phyloP scores from a whole-genome alignment of 768 basidiomycete species.

The Tulasnella sp. region DNA sequence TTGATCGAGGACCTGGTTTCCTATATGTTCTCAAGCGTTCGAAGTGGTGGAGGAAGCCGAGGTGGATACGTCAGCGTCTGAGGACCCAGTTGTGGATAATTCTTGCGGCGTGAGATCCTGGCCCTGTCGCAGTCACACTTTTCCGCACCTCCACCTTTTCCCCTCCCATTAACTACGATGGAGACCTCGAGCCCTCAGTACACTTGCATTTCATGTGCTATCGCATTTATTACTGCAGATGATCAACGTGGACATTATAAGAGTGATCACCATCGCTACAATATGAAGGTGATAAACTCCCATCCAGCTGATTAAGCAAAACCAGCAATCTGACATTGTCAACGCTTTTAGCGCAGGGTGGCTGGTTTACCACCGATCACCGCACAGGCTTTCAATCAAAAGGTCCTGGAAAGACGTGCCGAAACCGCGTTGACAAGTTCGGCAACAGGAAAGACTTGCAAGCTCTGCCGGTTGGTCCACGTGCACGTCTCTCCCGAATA shows the following conservation, averaged over 20 bases:
- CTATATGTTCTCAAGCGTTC: constrained; percentile 70
- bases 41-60: constrained; percentile 50
- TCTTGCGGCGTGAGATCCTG: background rate
- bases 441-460: constrained; percentile 59
- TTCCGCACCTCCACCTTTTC: constrained; percentile 19
- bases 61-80: constrained; percentile 37
- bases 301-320: background rate
- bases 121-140: background rate
- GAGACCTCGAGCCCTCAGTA: constrained; percentile 42
- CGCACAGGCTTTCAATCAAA: constrained; percentile 74
- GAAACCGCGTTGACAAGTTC: constrained; percentile 70
- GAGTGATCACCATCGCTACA: constrained; percentile 95
- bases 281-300: constrained; percentile 63
- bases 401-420: constrained; percentile 71
- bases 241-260: constrained; percentile 87
- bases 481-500: background rate
- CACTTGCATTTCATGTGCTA: constrained; percentile 87
- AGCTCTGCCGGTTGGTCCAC: constrained; percentile 79
- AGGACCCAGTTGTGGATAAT: background rate
- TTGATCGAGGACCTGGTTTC: constrained; percentile 74
- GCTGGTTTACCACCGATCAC: constrained; percentile 85
- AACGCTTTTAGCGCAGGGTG: constrained; percentile 60
- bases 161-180: background rate
- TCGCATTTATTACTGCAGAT: constrained; percentile 77
- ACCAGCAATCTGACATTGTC: background rate